phyloP scores from a whole-genome alignment of 2,329 filamentous ascomycete genomes.

The Sporothrix humicola region DNA sequence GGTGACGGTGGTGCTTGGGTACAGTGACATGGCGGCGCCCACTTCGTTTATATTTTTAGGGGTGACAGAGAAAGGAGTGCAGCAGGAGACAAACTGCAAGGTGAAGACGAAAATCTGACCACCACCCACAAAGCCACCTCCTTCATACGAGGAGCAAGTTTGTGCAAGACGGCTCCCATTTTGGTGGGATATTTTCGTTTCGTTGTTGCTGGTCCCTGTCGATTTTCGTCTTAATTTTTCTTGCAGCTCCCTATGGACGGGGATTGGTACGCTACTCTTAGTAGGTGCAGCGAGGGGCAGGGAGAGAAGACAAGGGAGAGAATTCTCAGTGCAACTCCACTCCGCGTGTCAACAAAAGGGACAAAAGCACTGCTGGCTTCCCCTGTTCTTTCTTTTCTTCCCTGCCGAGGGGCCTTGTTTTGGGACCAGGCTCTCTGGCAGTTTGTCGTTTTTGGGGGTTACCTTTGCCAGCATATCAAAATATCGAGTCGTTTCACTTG shows the following conservation, averaged over 20 bases:
- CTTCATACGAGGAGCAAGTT: neutral
- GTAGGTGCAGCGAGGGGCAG: constrained; percentile 17
- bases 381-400: neutral
- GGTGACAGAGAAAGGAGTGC: neutral
- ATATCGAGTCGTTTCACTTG: constrained; percentile 25
- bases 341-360: neutral
- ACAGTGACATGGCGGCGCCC: constrained; percentile 18
- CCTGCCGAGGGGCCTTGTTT: constrained; percentile 25
- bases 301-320: neutral
- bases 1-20: neutral
- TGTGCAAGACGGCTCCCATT: neutral
- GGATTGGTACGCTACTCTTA: constrained; percentile 11
- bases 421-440: constrained; percentile 6
- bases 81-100: neutral
- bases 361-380: neutral
- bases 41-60: constrained; percentile 17
- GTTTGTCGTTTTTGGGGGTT: constrained; percentile 13
- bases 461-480: constrained; percentile 28
- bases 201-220: neutral
- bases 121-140: constrained; percentile 27
- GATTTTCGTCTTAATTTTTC: constrained; percentile 18
- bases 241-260: neutral
- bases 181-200: neutral
- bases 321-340: constrained; percentile 4
- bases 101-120: constrained; percentile 19